Evolutionary conservation across 345 rosid species (phyloP), one percentile per base, ranked within the genome.

Genomic region (Eucalyptus camaldulensis): DNA sequence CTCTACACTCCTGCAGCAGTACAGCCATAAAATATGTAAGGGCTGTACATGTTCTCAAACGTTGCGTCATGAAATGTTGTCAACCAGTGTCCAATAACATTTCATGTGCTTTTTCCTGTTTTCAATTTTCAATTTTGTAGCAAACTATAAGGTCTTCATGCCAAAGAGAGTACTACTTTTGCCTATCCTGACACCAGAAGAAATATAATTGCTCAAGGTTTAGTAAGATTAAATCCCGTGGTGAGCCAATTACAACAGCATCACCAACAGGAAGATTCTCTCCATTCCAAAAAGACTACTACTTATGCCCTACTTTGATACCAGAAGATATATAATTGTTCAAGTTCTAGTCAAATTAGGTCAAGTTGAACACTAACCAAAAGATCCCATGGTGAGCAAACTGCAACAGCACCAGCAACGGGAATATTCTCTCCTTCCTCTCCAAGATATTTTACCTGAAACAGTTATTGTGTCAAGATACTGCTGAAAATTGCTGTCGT

Each of bases 321-420:
- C 45, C 25, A 10, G 45, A 72, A 65, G 40, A 65, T 65, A 65
- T n/a, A 65, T n/a, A 65, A 33, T 21, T 27, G 51, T 33, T 47
- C 33, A 85, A 85, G 54, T 45, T 45, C 58, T 29, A 49, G 24
- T 49, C 51, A 3, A 45, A 53, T n/a, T 86, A n/a, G 16, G 58
- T 53, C 47, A 19, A 51, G 31, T 37, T 1, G 86, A 88, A 90
- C 27, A 91, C 97, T 93, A 91, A 97, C 99, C 99, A 97, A 91
- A 89, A 97, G 97, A 93, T 96, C 99, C 98, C 99, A 96, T 24
- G 99, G 99, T 89, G 94, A 93, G 93, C 98, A 95, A 90, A 97
- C 91, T 90, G 98, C 97, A 25, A 90, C 97, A 87, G 97, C 99
- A 44, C 98, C 99, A 58, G 96, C 95, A 89, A 96, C 27, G 43